phyloP scores from a whole-genome alignment of 805 yeast genomes.

The Spathaspora hagerdaliae region DNA sequence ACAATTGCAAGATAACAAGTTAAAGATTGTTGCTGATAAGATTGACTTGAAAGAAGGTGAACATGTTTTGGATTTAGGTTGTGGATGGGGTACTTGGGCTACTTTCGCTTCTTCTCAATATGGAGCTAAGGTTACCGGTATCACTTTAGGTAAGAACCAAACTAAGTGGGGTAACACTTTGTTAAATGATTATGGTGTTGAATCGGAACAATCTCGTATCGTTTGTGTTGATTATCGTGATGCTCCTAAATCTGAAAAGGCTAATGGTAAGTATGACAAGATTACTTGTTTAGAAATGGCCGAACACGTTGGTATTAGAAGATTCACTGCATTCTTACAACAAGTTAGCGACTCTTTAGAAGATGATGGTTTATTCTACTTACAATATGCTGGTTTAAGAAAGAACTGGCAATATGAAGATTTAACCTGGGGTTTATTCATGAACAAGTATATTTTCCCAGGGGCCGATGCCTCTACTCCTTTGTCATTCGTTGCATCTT shows the following conservation, averaged over 20 bases:
- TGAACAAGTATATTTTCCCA: constrained; percentile 95
- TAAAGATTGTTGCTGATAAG: constrained; percentile 84
- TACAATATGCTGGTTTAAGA: constrained; percentile 88
- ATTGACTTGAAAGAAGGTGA: constrained; percentile 72
- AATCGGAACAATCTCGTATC: constrained; percentile 65
- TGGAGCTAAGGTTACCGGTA: constrained; percentile 85
- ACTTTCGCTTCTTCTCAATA: constrained; percentile 76
- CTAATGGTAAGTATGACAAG: constrained; percentile 61
- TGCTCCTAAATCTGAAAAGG: constrained; percentile 61
- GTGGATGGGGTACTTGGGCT: constrained; percentile 96
- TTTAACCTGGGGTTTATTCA: constrained; percentile 88
- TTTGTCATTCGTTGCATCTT: constrained; percentile 71
- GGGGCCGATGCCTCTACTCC: constrained; percentile 98
- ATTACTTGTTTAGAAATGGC: constrained; percentile 94
- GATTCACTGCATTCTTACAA: constrained; percentile 66
- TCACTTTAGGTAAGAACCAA: constrained; percentile 87
- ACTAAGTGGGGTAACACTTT: constrained; percentile 82
- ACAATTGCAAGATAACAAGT: constrained; percentile 83
- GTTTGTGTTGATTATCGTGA: constrained; percentile 88
- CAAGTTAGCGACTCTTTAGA: constrained; percentile 86
- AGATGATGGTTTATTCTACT: constrained; percentile 83
- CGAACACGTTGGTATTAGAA: constrained; percentile 91
- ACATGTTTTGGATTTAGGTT: constrained; percentile 76
- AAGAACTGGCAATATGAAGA: constrained; percentile 95
- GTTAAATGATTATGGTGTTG: constrained; percentile 64